phyloP scores from a whole-genome alignment of 2,329 filamentous ascomycete genomes.

The Pyrenophora graminea region DNA sequence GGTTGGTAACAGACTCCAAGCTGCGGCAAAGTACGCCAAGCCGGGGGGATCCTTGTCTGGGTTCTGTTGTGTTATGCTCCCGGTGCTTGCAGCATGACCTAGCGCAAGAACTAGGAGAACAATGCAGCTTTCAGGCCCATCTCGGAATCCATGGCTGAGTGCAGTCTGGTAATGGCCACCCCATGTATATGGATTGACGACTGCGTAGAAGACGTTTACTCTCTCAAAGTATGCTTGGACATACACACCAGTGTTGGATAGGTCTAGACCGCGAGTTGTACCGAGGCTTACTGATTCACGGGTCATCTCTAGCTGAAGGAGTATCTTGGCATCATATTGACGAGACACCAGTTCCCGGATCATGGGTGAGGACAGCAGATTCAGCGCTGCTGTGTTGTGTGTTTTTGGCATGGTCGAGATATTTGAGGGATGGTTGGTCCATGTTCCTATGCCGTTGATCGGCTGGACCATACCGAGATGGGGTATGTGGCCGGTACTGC shows the following conservation, averaged over 20 bases:
- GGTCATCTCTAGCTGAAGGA: constrained; percentile 80
- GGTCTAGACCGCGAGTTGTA: constrained; percentile 66
- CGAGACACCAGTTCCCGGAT: constrained; percentile 77
- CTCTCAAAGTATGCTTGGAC: constrained; percentile 79
- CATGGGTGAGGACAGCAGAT: constrained; percentile 78
- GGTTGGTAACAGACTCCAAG: constrained; percentile 75
- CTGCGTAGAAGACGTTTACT: constrained; percentile 85
- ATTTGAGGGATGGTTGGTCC: constrained; percentile 65
- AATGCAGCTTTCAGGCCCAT: constrained; percentile 81
- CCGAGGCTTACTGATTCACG: constrained; percentile 70
- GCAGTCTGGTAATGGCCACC: constrained; percentile 74
- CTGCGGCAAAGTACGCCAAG: constrained; percentile 77
- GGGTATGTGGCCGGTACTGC: constrained; percentile 44
- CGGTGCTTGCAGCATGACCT: constrained; percentile 74
- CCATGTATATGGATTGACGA: constrained; percentile 83
- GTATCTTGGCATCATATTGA: constrained; percentile 79
- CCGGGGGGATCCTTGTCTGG: constrained; percentile 73
- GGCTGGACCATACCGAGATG: constrained; percentile 46
- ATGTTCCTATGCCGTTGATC: constrained; percentile 68
- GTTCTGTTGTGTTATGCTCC: constrained; percentile 74
- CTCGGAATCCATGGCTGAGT: constrained; percentile 73
- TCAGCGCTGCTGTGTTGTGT: constrained; percentile 78
- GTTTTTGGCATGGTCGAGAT: constrained; percentile 86
- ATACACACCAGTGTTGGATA: constrained; percentile 75
- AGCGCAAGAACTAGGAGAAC: constrained; percentile 77